Percentiles rank a stretch among this genome's conserved stretches.
phyloP scores from a whole-genome alignment of 129 eudicot species.

The Centaurea solstitialis region DNA sequence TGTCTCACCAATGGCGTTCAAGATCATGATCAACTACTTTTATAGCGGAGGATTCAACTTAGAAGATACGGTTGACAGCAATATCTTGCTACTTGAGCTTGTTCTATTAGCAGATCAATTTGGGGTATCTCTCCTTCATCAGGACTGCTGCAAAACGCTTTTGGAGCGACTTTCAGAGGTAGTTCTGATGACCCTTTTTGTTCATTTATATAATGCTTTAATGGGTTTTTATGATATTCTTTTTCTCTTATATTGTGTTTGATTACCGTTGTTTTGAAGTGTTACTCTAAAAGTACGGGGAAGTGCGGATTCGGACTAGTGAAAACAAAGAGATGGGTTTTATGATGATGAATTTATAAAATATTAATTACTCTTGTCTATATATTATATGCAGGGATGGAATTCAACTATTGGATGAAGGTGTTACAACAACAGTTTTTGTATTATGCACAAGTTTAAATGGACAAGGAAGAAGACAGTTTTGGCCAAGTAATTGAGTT shows the following conservation, averaged over 20 bases:
- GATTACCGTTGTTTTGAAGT: slow-evolving; percentile 44
- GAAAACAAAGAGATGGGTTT: slow-evolving; percentile 52
- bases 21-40: slow-evolving; percentile 75
- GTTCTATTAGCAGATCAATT: slow-evolving; percentile 89
- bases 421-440: slow-evolving; percentile 73
- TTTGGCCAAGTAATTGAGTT: slow-evolving; percentile 63
- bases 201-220: neutral
- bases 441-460: slow-evolving; percentile 79
- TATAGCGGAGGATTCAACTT: slow-evolving; percentile 57
- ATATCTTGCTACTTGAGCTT: slow-evolving; percentile 75
- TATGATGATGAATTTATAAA: slow-evolving; percentile 36
- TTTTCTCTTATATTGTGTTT: slow-evolving; percentile 6
- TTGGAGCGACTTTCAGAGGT: slow-evolving; percentile 93
- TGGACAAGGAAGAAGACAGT: slow-evolving; percentile 80
- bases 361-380: slow-evolving; percentile 70
- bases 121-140: slow-evolving; percentile 89
- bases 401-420: slow-evolving; percentile 70
- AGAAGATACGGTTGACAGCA: slow-evolving; percentile 46
- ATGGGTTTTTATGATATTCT: slow-evolving; percentile 7
- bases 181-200: slow-evolving; percentile 29
- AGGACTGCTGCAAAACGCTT: slow-evolving; percentile 91
- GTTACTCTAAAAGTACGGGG: slow-evolving; percentile 52
- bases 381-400: slow-evolving; percentile 96
- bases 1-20: slow-evolving; percentile 68
- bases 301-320: slow-evolving; percentile 58